Evolutionary conservation across 768 basidiomycete species (phyloP).

Genomic region (Hemileccinum rubropunctum): DNA sequence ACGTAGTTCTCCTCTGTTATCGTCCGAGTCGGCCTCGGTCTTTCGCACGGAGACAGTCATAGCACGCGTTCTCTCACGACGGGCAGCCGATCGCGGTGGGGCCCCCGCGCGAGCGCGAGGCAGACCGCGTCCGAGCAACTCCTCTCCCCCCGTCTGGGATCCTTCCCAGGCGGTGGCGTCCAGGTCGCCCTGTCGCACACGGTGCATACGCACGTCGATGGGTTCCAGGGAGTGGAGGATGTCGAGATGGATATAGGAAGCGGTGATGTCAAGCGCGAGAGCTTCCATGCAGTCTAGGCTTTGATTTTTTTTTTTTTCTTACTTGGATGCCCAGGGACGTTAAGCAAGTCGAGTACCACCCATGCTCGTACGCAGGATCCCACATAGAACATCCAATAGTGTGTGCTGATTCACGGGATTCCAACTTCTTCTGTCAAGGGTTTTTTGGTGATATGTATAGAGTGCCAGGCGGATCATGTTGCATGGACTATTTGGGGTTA

Average conservation of each 20-base stretch:
- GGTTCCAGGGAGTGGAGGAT: background rate
- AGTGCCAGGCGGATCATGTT: no score
- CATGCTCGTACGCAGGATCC: no score
- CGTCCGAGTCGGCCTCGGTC: constrained; percentile 22
- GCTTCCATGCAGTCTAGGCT: constrained; percentile 2
- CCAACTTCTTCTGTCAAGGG: no score
- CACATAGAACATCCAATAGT: no score
- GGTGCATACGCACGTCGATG: background rate
- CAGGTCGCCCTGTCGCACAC: background rate
- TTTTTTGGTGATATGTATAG: no score
- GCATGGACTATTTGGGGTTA: no score
- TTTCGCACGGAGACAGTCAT: constrained; percentile 17
- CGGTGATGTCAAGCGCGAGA: background rate
- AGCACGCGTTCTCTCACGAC: background rate
- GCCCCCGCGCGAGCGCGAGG: background rate
- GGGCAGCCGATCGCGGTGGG: constrained; percentile 1
- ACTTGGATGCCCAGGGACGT: no score
- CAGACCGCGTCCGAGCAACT: background rate
- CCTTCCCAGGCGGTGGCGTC: background rate
- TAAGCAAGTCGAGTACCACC: no score
- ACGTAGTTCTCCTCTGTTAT: constrained; percentile 25
- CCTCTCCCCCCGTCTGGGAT: background rate
- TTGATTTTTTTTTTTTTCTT: background rate
- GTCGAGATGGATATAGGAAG: background rate
- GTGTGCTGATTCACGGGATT: no score